Evolutionary conservation across 176 grass and related monocot genomes (phyloP), one percentile per base, ranked within the genome.

Genomic region (Juncus effusus): DNA sequence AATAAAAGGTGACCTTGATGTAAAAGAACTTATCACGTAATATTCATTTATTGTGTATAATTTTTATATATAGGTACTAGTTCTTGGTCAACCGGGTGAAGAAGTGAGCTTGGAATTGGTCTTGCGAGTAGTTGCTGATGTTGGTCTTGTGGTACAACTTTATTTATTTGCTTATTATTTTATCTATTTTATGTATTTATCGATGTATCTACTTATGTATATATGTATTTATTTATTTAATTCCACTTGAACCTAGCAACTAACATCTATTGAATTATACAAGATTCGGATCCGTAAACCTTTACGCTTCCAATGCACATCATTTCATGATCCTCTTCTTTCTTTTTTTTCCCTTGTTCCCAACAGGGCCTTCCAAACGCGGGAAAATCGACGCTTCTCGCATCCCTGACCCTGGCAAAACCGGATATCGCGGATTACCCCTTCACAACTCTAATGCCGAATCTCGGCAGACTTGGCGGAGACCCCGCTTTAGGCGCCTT

Each of bases 351-450:
- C 47, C 14, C 14, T 10, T 52, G 38, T 38, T 67, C 13, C 13
- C 42, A 73, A 64, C 42, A 97, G 93, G 93, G 93, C 62, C 93
- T 97, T 63, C 93, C 93, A n/a, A 97, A 97, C 84, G 93, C 93
- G 79, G 93, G 93, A 69, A 97, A 97, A 72, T 97, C 88, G 69
- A 97, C 93, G 62, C 93, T 97, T 86, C 67, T 97, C 59, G 81
- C 93, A 73, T 76, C 88, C 71, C 80, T 92, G 64, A 97, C 93
- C 4, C 80, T 92, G 86, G 93, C 93, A 82, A 86, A 80, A 74
- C 93, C 85, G 69, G 93, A 92, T 77, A 97, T 97, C 68, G 88
- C 85, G 38, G 88, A 92, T 61, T 97, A 97, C 78, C 93, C 93
- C 39, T 97, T 97, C 54, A 92, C 93, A 69, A 97, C 93, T 37